Conservation (phyloP, 192 early-diverging fungal species). For the Backusella psychrophila region DNA sequence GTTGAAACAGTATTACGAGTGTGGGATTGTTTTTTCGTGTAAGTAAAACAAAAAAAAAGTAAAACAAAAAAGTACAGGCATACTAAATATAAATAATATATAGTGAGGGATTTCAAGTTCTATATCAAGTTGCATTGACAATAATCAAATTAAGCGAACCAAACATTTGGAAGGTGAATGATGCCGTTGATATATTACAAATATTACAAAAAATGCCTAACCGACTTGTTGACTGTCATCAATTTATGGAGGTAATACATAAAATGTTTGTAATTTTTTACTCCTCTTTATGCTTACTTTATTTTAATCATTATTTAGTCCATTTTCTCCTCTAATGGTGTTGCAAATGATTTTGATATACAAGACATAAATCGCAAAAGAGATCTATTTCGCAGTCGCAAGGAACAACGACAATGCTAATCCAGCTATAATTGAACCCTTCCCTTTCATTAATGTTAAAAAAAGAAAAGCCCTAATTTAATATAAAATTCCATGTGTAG, state of each 20-base stretch:
- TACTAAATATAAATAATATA: background rate
- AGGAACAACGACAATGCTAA: background rate
- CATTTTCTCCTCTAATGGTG: constrained; percentile 6
- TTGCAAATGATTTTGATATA: constrained; percentile 1
- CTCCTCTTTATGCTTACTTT: background rate
- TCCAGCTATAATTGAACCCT: background rate
- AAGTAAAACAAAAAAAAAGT: constrained; percentile 13
- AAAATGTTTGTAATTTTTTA: background rate
- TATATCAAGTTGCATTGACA: constrained; percentile 70
- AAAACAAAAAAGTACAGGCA: background rate
- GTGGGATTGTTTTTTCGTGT: constrained; percentile 69
- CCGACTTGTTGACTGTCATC: constrained; percentile 54
- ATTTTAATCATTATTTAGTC: background rate
- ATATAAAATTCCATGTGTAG: background rate
- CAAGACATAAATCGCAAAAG: constrained; percentile 8
- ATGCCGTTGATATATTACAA: constrained; percentile 54
- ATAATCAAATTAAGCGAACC: constrained; percentile 65
- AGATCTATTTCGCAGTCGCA: background rate
- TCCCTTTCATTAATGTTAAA: background rate
- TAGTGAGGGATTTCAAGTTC: constrained; percentile 53
- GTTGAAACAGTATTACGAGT: constrained; percentile 64
- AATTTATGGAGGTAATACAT: constrained; percentile 46
- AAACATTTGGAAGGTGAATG: constrained; percentile 53
- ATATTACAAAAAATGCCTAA: constrained; percentile 58
- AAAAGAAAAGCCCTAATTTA: background rate